phyloP scores from a whole-genome alignment of 2,329 filamentous ascomycete species.

The Sporothrix luriei region DNA sequence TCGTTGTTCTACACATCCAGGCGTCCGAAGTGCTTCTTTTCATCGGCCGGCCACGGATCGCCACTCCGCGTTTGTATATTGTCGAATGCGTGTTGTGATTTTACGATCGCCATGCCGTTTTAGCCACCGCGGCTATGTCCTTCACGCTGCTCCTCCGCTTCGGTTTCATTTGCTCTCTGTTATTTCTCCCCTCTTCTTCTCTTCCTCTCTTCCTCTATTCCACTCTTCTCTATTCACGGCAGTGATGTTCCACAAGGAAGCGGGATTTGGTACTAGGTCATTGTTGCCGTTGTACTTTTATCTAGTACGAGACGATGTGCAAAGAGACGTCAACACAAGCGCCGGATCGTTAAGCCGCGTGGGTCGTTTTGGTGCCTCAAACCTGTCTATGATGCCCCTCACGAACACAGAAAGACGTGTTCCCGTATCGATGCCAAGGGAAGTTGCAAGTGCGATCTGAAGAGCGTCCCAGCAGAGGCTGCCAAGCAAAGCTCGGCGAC shows the following conservation, averaged over 20 bases:
- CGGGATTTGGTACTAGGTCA: not conserved
- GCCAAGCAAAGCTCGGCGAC: too few relatives aligned
- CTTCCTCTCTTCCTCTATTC: not conserved
- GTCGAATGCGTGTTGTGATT: not conserved
- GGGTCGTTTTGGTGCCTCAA: not conserved
- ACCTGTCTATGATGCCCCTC: too few relatives aligned
- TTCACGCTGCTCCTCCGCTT: not conserved
- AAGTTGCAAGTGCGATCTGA: too few relatives aligned
- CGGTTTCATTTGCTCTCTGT: not conserved
- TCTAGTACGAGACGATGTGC: too few relatives aligned
- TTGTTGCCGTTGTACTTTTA: not conserved
- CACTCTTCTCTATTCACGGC: not conserved
- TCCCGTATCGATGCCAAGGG: too few relatives aligned
- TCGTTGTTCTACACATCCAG: too few relatives aligned
- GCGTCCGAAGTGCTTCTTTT: too few relatives aligned
- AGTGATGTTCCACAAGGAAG: not conserved
- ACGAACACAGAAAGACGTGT: too few relatives aligned
- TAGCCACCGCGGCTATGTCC: slow-evolving; percentile 17
- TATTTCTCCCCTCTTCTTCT: not conserved
- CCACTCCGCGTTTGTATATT: not conserved
- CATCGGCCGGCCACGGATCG: not conserved
- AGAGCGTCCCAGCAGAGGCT: too few relatives aligned
- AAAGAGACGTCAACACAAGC: not conserved
- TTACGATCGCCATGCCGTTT: not conserved
- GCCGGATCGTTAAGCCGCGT: not conserved